Evolutionary conservation across 768 basidiomycete genomes (phyloP).

Genomic region (Suillus subalutaceus): DNA sequence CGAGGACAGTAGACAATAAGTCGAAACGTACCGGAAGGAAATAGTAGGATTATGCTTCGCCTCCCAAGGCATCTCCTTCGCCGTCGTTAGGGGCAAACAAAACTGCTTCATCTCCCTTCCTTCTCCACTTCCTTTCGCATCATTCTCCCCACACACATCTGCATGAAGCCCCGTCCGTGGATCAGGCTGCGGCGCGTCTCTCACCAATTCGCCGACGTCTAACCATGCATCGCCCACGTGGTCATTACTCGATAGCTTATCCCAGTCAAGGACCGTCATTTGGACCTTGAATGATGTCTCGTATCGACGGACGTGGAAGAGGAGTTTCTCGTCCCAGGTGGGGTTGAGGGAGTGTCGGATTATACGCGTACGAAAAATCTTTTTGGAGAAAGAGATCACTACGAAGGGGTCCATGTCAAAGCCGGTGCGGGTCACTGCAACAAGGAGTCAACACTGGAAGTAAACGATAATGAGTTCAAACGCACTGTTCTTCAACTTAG

Average conservation of each 20-base stretch:
- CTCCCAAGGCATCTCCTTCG: conserved; percentile 72
- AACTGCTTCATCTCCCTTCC: conserved; percentile 67
- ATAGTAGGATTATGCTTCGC: conserved; percentile 71
- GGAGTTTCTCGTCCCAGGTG: conserved; percentile 91
- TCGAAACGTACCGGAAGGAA: conserved; percentile 57
- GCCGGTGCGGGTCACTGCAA: conserved; percentile 76
- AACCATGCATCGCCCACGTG: conserved; percentile 80
- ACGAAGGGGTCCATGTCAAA: conserved; percentile 99
- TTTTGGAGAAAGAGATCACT: conserved; percentile 95
- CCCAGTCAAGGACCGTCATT: conserved; percentile 93
- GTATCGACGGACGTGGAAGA: conserved; percentile 92
- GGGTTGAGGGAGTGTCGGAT: conserved; percentile 87
- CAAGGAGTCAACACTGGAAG: conserved; percentile 7
- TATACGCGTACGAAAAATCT: conserved; percentile 91
- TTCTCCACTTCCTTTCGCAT: conserved; percentile 46
- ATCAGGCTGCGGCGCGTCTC: conserved; percentile 66
- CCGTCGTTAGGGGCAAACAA: conserved; percentile 60
- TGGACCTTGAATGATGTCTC: conserved; percentile 80
- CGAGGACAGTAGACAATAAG: conserved; percentile 4
- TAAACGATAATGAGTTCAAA: conserved; percentile 17
- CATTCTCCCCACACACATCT: conserved; percentile 27
- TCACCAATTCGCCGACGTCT: conserved; percentile 70
- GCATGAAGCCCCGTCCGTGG: conserved; percentile 50
- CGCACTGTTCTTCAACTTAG: conserved; percentile 84
- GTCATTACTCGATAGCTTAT: conserved; percentile 89